Percentiles rank a stretch among this genome's conserved stretches.
These are phyloP conservation scores for Xerophyta viscosa DNA, from an alignment of 106 monocot species.

Conservation along the genomic window DNA sequence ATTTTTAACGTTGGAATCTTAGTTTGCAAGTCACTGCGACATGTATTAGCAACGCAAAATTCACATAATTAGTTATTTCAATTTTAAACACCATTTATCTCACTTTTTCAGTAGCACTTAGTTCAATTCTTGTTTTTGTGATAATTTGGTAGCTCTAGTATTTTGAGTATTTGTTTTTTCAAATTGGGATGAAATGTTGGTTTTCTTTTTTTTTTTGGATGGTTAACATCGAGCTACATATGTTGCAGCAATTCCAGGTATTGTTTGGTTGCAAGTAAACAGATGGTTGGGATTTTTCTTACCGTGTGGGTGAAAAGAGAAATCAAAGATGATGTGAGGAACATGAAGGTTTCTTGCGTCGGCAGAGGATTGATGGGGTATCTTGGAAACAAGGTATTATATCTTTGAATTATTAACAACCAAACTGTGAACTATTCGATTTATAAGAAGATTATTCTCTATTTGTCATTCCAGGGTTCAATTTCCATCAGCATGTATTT, in stretches of 20 bases:
- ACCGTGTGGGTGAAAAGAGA: slow-evolving; percentile 63
- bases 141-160: too few relatives aligned
- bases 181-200: too few relatives aligned
- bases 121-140: too few relatives aligned
- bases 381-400: slow-evolving; percentile 65
- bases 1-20: too few relatives aligned
- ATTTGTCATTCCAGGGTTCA: slow-evolving; percentile 39
- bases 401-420: neutral
- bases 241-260: slow-evolving; percentile 21
- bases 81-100: too few relatives aligned
- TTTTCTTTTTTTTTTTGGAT: too few relatives aligned
- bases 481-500: slow-evolving; percentile 77
- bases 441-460: neutral
- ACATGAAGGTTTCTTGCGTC: slow-evolving; percentile 74
- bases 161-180: too few relatives aligned
- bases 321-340: slow-evolving; percentile 58
- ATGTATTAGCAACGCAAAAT: too few relatives aligned
- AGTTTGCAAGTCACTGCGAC: too few relatives aligned
- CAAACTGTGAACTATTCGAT: neutral
- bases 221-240: too few relatives aligned
- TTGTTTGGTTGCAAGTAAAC: slow-evolving; percentile 74
- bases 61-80: too few relatives aligned
- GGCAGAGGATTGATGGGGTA: slow-evolving; percentile 81
- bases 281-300: slow-evolving; percentile 84
- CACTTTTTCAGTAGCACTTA: too few relatives aligned